Evolutionary conservation across 805 yeast genomes (phyloP).

Genomic region (Wickerhamiella sergipiensis): DNA sequence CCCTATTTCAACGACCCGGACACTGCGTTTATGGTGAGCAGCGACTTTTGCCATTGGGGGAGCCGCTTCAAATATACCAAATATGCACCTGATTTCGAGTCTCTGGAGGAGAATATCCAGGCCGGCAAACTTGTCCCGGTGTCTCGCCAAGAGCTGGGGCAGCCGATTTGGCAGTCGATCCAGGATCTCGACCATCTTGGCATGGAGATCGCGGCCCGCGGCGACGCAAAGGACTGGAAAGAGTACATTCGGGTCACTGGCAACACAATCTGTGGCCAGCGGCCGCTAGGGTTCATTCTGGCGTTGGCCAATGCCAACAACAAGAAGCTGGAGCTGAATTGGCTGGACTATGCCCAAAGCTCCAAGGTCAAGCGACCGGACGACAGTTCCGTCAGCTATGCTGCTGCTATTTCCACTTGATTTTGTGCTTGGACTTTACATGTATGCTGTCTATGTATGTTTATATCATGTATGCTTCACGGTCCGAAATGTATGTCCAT

Average conservation of each 20-base stretch:
- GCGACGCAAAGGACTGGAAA: slow-evolving; percentile 47
- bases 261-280: slow-evolving; percentile 89
- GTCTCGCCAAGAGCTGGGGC: slow-evolving; percentile 12
- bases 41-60: slow-evolving; percentile 97
- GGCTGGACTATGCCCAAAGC: slow-evolving; percentile 79
- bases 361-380: slow-evolving; percentile 31
- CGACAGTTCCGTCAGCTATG: slow-evolving; percentile 87
- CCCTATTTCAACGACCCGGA: slow-evolving; percentile 41
- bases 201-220: slow-evolving; percentile 45
- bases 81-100: slow-evolving; percentile 27
- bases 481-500: too few relatives aligned
- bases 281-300: slow-evolving; percentile 58
- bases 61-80: slow-evolving; percentile 44
- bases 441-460: too few relatives aligned
- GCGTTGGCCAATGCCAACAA: slow-evolving; percentile 33
- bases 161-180: slow-evolving; percentile 57
- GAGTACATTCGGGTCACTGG: slow-evolving; percentile 56
- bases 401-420: slow-evolving; percentile 43
- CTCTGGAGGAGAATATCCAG: not conserved
- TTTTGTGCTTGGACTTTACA: too few relatives aligned
- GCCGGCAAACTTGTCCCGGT: not conserved
- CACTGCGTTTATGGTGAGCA: slow-evolving; percentile 64
- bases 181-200: slow-evolving; percentile 59
- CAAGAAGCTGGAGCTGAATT: slow-evolving; percentile 32
- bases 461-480: too few relatives aligned